These are phyloP conservation scores for Populus simonii DNA, from an alignment of 345 rosid genomes.

Conservation along the genomic window DNA sequence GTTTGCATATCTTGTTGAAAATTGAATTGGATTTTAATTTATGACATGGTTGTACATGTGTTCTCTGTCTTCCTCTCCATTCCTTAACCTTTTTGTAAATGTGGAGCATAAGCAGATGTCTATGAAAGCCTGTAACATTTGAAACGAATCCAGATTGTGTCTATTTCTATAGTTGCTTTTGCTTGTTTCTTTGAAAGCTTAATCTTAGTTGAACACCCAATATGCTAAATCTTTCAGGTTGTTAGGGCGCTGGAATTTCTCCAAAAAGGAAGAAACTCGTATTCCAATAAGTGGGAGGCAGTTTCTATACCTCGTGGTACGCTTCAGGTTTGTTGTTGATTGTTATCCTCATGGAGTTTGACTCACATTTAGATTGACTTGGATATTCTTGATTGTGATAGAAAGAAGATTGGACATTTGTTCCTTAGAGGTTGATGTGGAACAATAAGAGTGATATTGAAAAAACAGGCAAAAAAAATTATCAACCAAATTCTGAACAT, in stretches of 20 bases:
- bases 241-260: constrained; percentile 74
- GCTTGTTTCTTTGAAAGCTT: neutral
- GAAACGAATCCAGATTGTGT: too few relatives aligned
- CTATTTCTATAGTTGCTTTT: neutral
- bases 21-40: too few relatives aligned
- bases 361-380: neutral
- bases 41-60: too few relatives aligned
- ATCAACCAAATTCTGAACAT: too few relatives aligned
- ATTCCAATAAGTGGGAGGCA: constrained; percentile 55
- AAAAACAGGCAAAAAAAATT: too few relatives aligned
- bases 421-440: neutral
- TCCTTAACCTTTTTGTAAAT: too few relatives aligned
- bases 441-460: neutral
- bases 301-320: constrained; percentile 90
- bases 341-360: constrained; percentile 3
- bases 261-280: constrained; percentile 52
- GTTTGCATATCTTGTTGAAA: too few relatives aligned
- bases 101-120: too few relatives aligned
- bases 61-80: too few relatives aligned
- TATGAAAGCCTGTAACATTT: too few relatives aligned
- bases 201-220: neutral
- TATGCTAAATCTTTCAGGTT: constrained; percentile 45
- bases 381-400: neutral
- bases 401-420: neutral
- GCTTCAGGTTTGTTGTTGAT: constrained; percentile 77